Conservation (phyloP, 371 early-diverging fungal genomes). For the Mucor racemosus region DNA sequence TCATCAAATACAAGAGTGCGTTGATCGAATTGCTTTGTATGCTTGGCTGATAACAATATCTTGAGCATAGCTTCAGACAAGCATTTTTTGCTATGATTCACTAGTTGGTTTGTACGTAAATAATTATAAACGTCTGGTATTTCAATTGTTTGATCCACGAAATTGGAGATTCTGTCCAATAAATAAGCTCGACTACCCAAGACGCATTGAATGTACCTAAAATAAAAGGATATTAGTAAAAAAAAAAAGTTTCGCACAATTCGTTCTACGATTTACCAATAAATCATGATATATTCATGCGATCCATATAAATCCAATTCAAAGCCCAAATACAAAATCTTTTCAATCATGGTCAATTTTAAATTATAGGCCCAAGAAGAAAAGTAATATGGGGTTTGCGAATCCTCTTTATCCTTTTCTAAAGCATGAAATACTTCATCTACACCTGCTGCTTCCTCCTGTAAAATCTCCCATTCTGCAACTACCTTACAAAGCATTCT, state of each 20-base stretch:
- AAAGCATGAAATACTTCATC: slow-evolving; percentile 37
- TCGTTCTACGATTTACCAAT: slow-evolving; percentile 52
- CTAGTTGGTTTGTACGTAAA: slow-evolving; percentile 6
- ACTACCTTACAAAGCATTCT: slow-evolving; percentile 67
- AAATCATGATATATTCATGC: slow-evolving; percentile 72
- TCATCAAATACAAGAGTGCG: slow-evolving; percentile 57
- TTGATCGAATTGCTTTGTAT: slow-evolving; percentile 43
- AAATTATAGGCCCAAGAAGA: slow-evolving; percentile 78
- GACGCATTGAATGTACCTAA: slow-evolving; percentile 33
- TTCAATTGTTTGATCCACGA: slow-evolving; percentile 16
- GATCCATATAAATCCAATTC: slow-evolving; percentile 73
- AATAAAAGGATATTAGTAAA: too few relatives aligned
- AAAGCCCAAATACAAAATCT: slow-evolving; percentile 65
- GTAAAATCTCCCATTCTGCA: slow-evolving; percentile 68
- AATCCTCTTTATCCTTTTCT: not conserved
- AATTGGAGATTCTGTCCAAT: slow-evolving; percentile 33
- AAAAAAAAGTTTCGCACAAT: too few relatives aligned
- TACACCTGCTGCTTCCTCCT: slow-evolving; percentile 51
- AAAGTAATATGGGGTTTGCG: slow-evolving; percentile 55
- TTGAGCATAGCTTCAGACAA: slow-evolving; percentile 41
- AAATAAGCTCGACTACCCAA: slow-evolving; percentile 42
- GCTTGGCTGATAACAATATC: slow-evolving; percentile 39
- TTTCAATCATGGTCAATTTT: slow-evolving; percentile 69
- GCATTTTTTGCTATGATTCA: slow-evolving; percentile 26
- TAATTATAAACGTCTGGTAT: slow-evolving; percentile 6